Evolutionary conservation across 306 rosid genomes (phyloP).

Genomic region (Corylus americana): DNA sequence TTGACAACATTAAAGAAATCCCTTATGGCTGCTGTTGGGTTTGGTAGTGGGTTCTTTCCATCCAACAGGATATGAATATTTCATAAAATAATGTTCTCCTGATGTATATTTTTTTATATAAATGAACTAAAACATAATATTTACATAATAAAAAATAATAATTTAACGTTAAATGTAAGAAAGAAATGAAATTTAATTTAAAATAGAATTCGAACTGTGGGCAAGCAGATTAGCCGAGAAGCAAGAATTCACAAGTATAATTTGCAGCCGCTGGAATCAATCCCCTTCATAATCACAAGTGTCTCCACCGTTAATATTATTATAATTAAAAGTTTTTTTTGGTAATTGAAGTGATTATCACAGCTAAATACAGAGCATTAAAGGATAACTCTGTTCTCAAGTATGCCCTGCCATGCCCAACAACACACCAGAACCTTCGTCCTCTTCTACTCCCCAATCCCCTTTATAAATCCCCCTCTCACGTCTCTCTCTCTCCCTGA

Average conservation of each 20-base stretch:
- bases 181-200: not conserved
- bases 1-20: no score
- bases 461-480: slow-evolving; percentile 20
- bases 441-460: not conserved
- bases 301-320: not conserved
- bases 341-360: not conserved
- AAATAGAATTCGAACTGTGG: not conserved
- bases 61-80: no score
- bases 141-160: not conserved
- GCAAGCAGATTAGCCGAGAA: not conserved
- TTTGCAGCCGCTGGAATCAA: not conserved
- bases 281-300: not conserved
- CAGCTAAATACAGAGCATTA: not conserved
- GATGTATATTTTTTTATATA: no score
- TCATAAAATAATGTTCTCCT: no score
- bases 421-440: slow-evolving; percentile 28
- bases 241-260: not conserved
- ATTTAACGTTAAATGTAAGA: no score
- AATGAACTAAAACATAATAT: no score
- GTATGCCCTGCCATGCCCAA: not conserved
- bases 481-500: not conserved
- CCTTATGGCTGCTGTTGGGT: no score
- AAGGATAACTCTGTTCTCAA: not conserved
- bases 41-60: no score
- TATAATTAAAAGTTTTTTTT: not conserved